Conservation (phyloP, 495 filamentous ascomycete species). For the Acidomyces sp. region DNA sequence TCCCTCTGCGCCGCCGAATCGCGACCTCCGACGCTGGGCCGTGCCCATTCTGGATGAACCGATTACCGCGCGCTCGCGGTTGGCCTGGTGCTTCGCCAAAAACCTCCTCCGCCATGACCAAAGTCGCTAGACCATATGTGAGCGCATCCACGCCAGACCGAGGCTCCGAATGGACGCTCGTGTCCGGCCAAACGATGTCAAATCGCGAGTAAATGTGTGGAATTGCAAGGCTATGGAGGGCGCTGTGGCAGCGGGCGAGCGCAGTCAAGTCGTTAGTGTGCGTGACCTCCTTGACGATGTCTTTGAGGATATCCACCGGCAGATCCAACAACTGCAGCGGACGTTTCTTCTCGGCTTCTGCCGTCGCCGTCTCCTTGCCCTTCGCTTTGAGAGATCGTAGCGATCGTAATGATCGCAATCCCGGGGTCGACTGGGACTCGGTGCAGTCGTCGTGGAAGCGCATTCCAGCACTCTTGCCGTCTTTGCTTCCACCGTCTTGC, state of each 20-base stretch:
- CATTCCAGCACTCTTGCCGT: conserved; percentile 12
- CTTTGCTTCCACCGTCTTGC: conserved; percentile 1
- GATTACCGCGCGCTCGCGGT: conserved; percentile 13
- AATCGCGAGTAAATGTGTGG: conserved; percentile 86
- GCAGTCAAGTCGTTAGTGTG: conserved; percentile 81
- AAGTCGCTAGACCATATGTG: conserved; percentile 76
- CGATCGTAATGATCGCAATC: conserved; percentile 13
- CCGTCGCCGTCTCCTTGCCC: conserved; percentile 20
- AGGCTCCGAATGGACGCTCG: conserved; percentile 46
- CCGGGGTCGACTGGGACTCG: conserved; percentile 14
- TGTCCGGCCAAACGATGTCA: conserved; percentile 89
- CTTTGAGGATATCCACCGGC: conserved; percentile 72
- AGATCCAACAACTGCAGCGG: conserved; percentile 55
- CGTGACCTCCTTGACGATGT: conserved; percentile 85
- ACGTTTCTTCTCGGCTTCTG: conserved; percentile 21
- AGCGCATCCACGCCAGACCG: conserved; percentile 75
- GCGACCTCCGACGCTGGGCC: conserved; percentile 17
- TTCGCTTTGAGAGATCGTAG: conserved; percentile 24
- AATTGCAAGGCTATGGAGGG: conserved; percentile 67
- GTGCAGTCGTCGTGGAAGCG: conserved; percentile 19
- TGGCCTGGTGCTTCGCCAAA: conserved; percentile 40
- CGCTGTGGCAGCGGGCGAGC: conserved; percentile 69
- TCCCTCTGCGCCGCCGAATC: conserved; percentile 43
- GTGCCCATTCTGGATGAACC: conserved; percentile 2
- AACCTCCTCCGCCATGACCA: conserved; percentile 66